Evolutionary conservation across 345 rosid species (phyloP), one percentile per base, ranked within the genome.

Genomic region (Geranium rotundifolium): DNA sequence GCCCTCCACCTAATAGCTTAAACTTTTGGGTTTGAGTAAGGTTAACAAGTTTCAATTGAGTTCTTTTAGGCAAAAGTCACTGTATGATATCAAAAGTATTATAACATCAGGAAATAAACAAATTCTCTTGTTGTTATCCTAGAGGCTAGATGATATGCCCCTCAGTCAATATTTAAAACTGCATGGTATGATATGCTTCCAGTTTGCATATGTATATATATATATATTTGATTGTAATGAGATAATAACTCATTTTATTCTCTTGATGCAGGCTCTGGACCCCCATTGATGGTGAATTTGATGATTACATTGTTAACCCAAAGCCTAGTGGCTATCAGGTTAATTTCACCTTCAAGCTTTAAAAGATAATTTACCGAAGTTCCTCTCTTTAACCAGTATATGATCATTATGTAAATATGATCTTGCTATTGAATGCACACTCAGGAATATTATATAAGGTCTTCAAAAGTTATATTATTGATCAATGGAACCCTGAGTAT

Each of bases 281-380:
- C 63, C 92, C 92, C 16, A 79, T 86, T 62, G 89, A 84, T 72
- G 92, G 92, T 56, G 89, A 86, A 75, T 79, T 84, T 76, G 92
- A 86, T 73, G 92, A 86, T 72, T 86, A 86, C 70, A 82, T 86
- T 72, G 81, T 86, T 61, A 86, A 86, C 64, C 92, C 92, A 56
- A 86, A 86, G 71, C 78, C 87, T 57, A 86, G 87, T 64, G 92
- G 92, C 60, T 86, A 86, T 74, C 92, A 86, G 92, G 92, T 85
- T 19, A 75, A 62, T 49, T 71, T 59, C 52, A 7, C 52, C 52
- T 46, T 12, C 16, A 46, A 46, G 15, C 15, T 46, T 14, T 5
- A 9, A 46, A 7, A 46, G 52, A 46, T 7, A 46, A 7, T 46
- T 46, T 46, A 46, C 10, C 3, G 52, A 46, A 46, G 52, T 46